Base-by-base conservation (phyloP, 495 filamentous ascomycete species). In the Sabuloglossum arenarium region DNA sequence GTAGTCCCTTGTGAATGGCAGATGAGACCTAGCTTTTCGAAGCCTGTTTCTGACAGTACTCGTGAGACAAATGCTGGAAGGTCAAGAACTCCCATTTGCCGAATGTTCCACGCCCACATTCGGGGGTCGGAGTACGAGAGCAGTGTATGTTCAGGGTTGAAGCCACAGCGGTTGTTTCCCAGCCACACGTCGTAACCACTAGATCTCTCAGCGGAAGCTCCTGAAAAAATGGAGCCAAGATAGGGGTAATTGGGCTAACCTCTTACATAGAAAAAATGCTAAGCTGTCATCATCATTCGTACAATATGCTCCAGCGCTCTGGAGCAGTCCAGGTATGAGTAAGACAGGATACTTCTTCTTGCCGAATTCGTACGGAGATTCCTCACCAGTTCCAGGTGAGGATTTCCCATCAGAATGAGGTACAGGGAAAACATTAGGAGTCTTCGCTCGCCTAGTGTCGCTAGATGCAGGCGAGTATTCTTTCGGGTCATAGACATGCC, bases 21-120 rank as follows among this genome's bases (percentile, higher is more conserved):
- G 21, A 95, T 75, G 1, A 96, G 76, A 5, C 84, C 91, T 1
- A 94, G 67, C 60, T 90, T 93, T 30, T 76, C 71, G 65, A 94
- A 96, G 1, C 81, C 80, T 0, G 90, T 95, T 64, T 91, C 83
- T 55, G 72, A 75, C 0, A 95, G 71, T 6, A 96, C 86, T 19
- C 86, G 84, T 10, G 84, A 83, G 14, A 88, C 75, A n/a, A 96
- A 74, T 0, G 88, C 88, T 0, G 91, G 74, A n/a, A 97, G 76
- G 65, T 97, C 90, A 58, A 93, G 77, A 0, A 86, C 80, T 14
- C 90, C 91, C 80, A 96, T 90, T 68, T 95, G 87, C 0, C 85
- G 78, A 56, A 96, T 93, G 62, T 94, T 94, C 90, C 90, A 97
- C 11, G 82, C 77, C 90, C 90, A 97, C 88, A 97, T 94, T 21